Evolutionary conservation across 768 basidiomycete genomes (phyloP).

Genomic region (Erythrobasidium yunnanense): DNA sequence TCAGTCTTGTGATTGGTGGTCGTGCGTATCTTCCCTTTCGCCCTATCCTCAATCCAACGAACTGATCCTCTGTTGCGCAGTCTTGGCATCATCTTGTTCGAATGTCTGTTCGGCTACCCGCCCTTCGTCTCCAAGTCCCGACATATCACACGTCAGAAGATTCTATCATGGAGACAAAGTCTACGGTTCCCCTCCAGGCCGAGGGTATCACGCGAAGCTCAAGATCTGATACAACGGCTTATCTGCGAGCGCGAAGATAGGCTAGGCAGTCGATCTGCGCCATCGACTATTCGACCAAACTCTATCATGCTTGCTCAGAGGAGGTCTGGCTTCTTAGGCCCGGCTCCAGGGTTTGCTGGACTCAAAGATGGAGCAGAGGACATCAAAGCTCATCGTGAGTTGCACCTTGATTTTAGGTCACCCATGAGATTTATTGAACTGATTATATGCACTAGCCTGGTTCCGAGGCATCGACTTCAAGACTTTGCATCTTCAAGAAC

Average conservation of each 20-base stretch:
- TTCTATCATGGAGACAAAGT: conserved; percentile 84
- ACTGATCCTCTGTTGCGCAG: no score
- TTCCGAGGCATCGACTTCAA: conserved; percentile 84
- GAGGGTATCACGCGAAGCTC: conserved; percentile 71
- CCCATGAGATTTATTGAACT: conserved; percentile 43
- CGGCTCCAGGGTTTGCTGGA: conserved; percentile 27
- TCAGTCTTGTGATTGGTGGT: conserved; percentile 98
- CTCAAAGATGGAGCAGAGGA: conserved; percentile 66
- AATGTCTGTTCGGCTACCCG: conserved; percentile 61
- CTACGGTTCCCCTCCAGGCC: conserved; percentile 78
- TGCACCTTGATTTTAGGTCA: neutral
- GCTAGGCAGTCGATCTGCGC: conserved; percentile 62
- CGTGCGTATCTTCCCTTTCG: conserved; percentile 38
- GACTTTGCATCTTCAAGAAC: conserved; percentile 67
- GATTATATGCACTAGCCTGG: conserved; percentile 47
- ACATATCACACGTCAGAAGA: conserved; percentile 91
- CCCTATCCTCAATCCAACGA: neutral
- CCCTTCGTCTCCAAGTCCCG: conserved; percentile 92
- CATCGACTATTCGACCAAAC: conserved; percentile 63
- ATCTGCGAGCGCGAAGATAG: conserved; percentile 94
- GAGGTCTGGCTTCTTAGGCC: conserved; percentile 58
- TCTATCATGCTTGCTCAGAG: conserved; percentile 63
- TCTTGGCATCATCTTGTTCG: conserved; percentile 90
- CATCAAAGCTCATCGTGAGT: conserved; percentile 58
- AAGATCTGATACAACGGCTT: conserved; percentile 74